phyloP scores from a whole-genome alignment of 805 yeast genomes.

The Metschnikowia orientalis region DNA sequence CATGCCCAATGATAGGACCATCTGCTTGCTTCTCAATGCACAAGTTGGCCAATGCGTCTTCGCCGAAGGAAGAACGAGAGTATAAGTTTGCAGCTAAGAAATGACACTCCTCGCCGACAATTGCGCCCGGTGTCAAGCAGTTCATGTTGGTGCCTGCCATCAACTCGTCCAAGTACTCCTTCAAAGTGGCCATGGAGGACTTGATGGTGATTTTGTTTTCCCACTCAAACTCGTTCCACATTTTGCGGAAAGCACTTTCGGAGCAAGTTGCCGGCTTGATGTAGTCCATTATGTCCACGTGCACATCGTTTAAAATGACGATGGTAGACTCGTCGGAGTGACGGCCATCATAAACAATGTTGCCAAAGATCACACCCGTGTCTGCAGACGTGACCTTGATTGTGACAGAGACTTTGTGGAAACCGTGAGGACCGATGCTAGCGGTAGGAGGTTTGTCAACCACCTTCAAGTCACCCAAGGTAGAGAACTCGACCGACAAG shows the following conservation, averaged over 20 bases:
- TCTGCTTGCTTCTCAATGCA: conserved; percentile 78
- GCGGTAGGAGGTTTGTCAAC: conserved; percentile 86
- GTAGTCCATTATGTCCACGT: conserved; percentile 95
- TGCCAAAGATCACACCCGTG: conserved; percentile 97
- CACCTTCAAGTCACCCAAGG: conserved; percentile 92
- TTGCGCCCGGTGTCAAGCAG: conserved; percentile 86
- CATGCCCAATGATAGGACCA: conserved; percentile 86
- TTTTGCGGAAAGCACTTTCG: conserved; percentile 85
- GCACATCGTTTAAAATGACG: conserved; percentile 90
- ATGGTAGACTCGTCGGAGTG: conserved; percentile 86
- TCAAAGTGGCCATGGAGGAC: conserved; percentile 60
- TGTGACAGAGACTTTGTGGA: conserved; percentile 83
- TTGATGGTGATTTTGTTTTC: conserved; percentile 93
- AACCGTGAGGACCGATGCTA: conserved; percentile 96
- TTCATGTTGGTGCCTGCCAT: conserved; percentile 88
- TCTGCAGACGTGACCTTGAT: conserved; percentile 95
- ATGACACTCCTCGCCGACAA: conserved; percentile 83
- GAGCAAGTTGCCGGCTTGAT: conserved; percentile 91
- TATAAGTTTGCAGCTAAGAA: conserved; percentile 93
- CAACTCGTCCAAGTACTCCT: conserved; percentile 72
- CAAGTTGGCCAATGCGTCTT: conserved; percentile 93
- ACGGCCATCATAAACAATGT: conserved; percentile 93
- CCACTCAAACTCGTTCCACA: conserved; percentile 99
- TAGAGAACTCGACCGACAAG: conserved; percentile 89
- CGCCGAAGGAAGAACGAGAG: conserved; percentile 91